Percentiles rank a stretch among this genome's conserved stretches.
These are phyloP conservation scores for Dimargaris cristalligena DNA, from an alignment of 192 early-diverging fungal genomes.

Conservation along the genomic window DNA sequence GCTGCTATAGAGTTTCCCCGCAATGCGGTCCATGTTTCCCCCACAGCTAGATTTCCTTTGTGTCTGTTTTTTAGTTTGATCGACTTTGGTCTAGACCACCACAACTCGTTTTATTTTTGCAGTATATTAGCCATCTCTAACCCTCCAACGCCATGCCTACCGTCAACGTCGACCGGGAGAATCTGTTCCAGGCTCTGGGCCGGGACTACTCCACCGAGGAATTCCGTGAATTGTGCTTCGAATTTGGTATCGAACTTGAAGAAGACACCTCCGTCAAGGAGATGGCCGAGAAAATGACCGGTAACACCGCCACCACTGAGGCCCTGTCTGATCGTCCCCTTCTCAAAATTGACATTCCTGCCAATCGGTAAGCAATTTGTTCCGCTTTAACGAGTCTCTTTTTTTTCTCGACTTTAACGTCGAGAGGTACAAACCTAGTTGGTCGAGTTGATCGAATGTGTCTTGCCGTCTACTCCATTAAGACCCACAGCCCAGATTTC, in stretches of 20 bases:
- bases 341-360: slow-evolving; percentile 96
- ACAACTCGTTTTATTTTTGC: neutral
- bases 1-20: too few relatives aligned
- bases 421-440: too few relatives aligned
- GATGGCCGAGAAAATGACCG: slow-evolving; percentile 48
- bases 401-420: too few relatives aligned
- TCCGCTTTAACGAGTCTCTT: too few relatives aligned
- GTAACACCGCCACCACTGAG: slow-evolving; percentile 23
- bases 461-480: too few relatives aligned
- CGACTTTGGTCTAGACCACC: neutral
- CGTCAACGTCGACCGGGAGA: slow-evolving; percentile 81
- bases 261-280: slow-evolving; percentile 85
- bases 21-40: too few relatives aligned
- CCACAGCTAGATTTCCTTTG: too few relatives aligned
- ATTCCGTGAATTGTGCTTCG: slow-evolving; percentile 97
- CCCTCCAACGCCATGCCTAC: slow-evolving; percentile 62
- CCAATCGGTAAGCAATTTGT: slow-evolving; percentile 55
- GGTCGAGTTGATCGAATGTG: too few relatives aligned
- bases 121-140: neutral
- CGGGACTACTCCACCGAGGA: slow-evolving; percentile 54
- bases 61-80: neutral
- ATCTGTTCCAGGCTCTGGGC: slow-evolving; percentile 68
- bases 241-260: slow-evolving; percentile 97
- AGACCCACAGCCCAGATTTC: too few relatives aligned
- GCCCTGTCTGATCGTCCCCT: slow-evolving; percentile 56